Conservation (phyloP, 768 basidiomycete genomes). For the Butyriboletus loyo region DNA sequence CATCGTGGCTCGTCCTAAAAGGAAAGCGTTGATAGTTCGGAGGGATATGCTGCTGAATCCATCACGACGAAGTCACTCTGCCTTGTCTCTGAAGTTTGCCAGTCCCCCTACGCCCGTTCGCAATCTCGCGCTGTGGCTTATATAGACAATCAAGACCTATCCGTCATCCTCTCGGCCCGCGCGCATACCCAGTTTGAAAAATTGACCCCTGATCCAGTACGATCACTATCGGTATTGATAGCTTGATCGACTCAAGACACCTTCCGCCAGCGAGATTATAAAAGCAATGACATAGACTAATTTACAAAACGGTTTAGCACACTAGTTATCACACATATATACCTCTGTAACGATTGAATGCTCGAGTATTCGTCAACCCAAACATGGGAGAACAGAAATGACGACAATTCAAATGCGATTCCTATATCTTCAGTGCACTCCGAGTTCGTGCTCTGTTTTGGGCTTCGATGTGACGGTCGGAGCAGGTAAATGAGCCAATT, state of each 20-base stretch:
- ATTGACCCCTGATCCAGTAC: neutral
- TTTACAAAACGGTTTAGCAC: neutral
- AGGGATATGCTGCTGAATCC: too few relatives aligned
- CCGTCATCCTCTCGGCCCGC: neutral
- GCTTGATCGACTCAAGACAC: neutral
- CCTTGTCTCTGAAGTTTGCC: too few relatives aligned
- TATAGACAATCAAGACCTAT: neutral
- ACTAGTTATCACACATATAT: neutral
- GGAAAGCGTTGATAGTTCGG: too few relatives aligned
- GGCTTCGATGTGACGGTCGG: neutral
- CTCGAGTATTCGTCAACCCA: neutral
- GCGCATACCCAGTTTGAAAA: neutral
- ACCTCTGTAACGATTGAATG: neutral
- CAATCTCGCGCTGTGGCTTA: neutral
- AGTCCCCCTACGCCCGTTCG: too few relatives aligned
- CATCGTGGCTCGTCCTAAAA: too few relatives aligned
- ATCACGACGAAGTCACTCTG: too few relatives aligned
- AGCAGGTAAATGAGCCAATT: conserved; percentile 22
- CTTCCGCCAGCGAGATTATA: neutral
- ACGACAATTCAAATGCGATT: neutral
- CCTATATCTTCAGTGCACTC: neutral
- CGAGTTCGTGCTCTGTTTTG: neutral
- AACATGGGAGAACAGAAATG: neutral
- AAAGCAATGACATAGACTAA: neutral
- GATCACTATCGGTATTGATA: neutral